Evolutionary conservation across 352 stramenopile genomes (phyloP).

Genomic region (Thalassiosira allenii): DNA sequence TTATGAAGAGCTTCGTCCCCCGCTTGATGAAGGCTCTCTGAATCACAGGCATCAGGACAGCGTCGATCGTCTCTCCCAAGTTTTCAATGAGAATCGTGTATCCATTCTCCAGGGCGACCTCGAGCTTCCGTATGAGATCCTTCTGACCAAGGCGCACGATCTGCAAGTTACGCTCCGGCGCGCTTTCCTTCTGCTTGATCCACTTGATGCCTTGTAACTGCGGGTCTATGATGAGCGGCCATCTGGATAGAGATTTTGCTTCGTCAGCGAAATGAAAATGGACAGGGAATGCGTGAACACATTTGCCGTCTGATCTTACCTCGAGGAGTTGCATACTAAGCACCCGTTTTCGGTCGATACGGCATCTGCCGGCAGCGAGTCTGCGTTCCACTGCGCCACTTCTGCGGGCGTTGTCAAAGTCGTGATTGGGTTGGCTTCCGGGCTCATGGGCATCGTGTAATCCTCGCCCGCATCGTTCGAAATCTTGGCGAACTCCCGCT

Average conservation of each 20-base stretch:
- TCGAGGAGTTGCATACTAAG: conserved; percentile 96
- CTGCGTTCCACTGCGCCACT: conserved; percentile 96
- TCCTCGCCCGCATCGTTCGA: conserved; percentile 90
- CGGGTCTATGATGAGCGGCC: conserved; percentile 97
- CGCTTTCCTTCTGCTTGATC: conserved; percentile 90
- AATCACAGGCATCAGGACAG: conserved; percentile 95
- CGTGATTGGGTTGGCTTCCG: conserved; percentile 92
- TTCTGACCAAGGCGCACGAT: conserved; percentile 95
- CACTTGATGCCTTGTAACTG: conserved; percentile 98
- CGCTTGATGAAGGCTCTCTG: conserved; percentile 95
- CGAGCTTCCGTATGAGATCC: conserved; percentile 94
- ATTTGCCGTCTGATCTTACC: no score
- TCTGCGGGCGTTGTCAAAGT: conserved; percentile 96
- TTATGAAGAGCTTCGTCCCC: conserved; percentile 93
- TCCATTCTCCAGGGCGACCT: conserved; percentile 93
- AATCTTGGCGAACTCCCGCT: conserved; percentile 56
- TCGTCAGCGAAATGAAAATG: no score
- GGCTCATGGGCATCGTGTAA: conserved; percentile 92
- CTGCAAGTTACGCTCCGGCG: conserved; percentile 88
- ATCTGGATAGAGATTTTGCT: no score
- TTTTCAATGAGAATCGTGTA: conserved; percentile 97
- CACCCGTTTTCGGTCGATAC: conserved; percentile 97
- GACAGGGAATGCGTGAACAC: no score
- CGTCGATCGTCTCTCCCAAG: conserved; percentile 95
- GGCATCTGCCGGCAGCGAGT: conserved; percentile 94